Evolutionary conservation across 805 yeast species (phyloP).

Genomic region (Jamesozyma hellenica): DNA sequence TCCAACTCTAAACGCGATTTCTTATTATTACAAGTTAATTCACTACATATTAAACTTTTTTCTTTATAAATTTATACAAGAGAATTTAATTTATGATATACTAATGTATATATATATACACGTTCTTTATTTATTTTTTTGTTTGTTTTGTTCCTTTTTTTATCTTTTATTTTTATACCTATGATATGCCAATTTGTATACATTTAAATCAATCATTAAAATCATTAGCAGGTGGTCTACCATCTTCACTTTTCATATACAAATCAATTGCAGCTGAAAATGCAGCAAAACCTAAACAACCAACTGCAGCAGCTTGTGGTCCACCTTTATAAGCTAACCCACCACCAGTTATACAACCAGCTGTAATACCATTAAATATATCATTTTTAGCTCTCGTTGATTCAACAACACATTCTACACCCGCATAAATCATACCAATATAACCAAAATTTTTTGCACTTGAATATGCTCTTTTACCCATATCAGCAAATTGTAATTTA

Average conservation of each 20-base stretch:
- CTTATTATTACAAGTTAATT: no score
- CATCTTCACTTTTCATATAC: conserved; percentile 75
- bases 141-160: no score
- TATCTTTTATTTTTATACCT: no score
- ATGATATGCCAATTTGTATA: no score
- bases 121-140: no score
- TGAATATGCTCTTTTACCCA: conserved; percentile 80
- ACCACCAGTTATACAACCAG: conserved; percentile 96
- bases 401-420: conserved; percentile 86
- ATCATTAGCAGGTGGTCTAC: conserved; percentile 78
- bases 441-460: conserved; percentile 92
- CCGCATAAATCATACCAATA: conserved; percentile 83
- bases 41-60: no score
- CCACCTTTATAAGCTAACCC: conserved; percentile 89
- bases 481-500: conserved; percentile 81
- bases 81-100: no score
- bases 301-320: conserved; percentile 81
- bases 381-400: conserved; percentile 83
- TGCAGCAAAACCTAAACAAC: conserved; percentile 97
- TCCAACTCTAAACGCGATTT: no score
- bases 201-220: conserved; percentile 46
- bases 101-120: no score
- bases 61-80: no score
- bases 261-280: conserved; percentile 82
- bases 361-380: conserved; percentile 79